Base-by-base conservation (phyloP, 495 filamentous ascomycete species). In the Achaetomiella virescens region DNA sequence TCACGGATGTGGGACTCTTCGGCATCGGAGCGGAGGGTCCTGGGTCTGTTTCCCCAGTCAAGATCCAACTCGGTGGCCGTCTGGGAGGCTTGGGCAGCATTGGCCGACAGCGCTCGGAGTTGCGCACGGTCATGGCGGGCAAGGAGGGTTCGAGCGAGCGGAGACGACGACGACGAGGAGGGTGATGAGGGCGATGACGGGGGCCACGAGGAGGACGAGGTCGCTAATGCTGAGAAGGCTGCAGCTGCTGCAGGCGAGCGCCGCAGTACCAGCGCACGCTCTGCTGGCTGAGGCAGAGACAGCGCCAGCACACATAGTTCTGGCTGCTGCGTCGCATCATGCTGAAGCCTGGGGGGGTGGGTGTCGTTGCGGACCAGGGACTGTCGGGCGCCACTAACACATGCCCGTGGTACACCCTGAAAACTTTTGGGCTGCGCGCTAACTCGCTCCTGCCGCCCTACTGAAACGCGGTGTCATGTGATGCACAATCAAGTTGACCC, bases 1-100 rank as follows among this genome's bases (percentile, higher is more conserved):
- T 77, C 60, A 53, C 82, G 74, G 47, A 84, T 79, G 22, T 38
- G 20, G 47, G 27, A 54, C 24, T 29, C 25, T 38, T 48, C 6
- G n/a, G 43, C 42, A 18, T 8, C 33, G 31, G 43, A 43, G 31
- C 17, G 44, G 42, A 42, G 33, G 12, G 41, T 27, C 22, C 24
- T 20, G 14, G 22, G 18, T 15, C 15, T 10, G 35, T 24, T 0
- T 12, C 33, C 21, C 21, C 8, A 27, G 56, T 48, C 56, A 17
- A 27, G n/a, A 17, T 18, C 25, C 55, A 17, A 2, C 18, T 36
- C 40, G 24, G 29, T 21, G 36, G 38, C 35, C n/a, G 25, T 9
- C 25, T 12, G 31, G 17, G 53, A 3, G 22, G 29, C 29, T 2
- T 18, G 17, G 42, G 29, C 31, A 4, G 17, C 6, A 6, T 37